Evolutionary conservation across 2,329 filamentous ascomycete species (phyloP), one percentile per base, ranked within the genome.

Genomic region (Aspergillus udagawae): DNA sequence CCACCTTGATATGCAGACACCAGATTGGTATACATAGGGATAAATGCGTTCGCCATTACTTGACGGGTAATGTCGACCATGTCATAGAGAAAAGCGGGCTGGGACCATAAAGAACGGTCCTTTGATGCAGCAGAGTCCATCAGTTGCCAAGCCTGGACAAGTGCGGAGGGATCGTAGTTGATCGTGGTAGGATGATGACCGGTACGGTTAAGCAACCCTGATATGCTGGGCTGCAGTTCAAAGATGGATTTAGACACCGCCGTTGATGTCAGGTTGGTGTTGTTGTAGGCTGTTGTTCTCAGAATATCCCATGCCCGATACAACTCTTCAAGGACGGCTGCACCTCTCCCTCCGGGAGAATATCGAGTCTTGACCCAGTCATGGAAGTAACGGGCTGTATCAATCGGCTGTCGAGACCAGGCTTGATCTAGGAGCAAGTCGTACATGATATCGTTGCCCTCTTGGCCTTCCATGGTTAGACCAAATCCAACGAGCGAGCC

Each of bases 381-480:
- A 20, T 70, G 65, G 56, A 82, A 82, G 64, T 82, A 83, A 0
- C 55, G 28, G 3, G 67, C 56, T 0, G 77, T 79, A 50, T 82
- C 70, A 49, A 83, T 75, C 0, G 80, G 73, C 0, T 63, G 65
- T 7, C 48, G 45, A 1, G 72, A 74, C 81, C 81, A 83, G 2
- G 79, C 80, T 63, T 83, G 81, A 55, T 80, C 78, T 1, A 83
- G 71, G 0, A 83, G 70, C 1, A 82, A 65, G 53, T 79, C 75
- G 62, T 82, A 82, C 56, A 83, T 72, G 57, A 83, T 76, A 54
- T 83, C 80, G 58, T 82, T 82, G 20, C 80, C 80, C 60, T 81
- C 80, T 60, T 82, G 79, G 8, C 75, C 79, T 56, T 83, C 80
- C 60, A 78, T 77, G 0, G 78, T 79, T 3, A 80, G 67, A 1